Base-by-base conservation (phyloP, 2,329 filamentous ascomycete genomes). In the Blastomyces parvus region DNA sequence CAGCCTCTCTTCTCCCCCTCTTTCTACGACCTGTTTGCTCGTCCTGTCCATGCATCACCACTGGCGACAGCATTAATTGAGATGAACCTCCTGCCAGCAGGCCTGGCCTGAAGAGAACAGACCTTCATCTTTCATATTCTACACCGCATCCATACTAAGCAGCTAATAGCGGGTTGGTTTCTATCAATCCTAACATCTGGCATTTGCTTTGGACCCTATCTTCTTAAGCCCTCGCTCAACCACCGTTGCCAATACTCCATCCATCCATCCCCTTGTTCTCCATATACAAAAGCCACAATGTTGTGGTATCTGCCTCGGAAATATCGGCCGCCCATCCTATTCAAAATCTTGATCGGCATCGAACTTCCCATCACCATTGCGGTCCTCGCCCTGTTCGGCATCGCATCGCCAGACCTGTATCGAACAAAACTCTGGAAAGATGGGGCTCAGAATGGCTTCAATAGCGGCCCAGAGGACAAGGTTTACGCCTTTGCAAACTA, bases 401-500 rank as follows among this genome's bases (percentile, higher is more conserved):
- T 87, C 68, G 84, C 85, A 60, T 79, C 82, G 57, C 84, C 84
- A 60, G 80, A 87, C 70, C 76, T 82, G 60, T 87, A 87, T 70
- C 80, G 83, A 52, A 84, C 82, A 4, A 83, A 80, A 64, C 73
- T 87, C 42, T 87, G 85, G 85, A 78, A 83, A 68, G 83, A 86
- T 71, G 85, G 85, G 59, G 81, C 80, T 46, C 77, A 82, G 64
- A 80, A 83, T 70, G 85, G 85, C 38, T 87, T 84, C 76, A 87
- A 87, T 71, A 86, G 83, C 68, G 78, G 82, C 38, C 84, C 85
- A 3, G 78, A 78, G 62, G 78, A 81, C 60, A 75, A 81, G 0
- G 66, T 87, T 1, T 87, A 87, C 68, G 80, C 81, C 14, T 78
- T 80, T 65, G 83, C 84, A 19, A 87, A 87, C 67, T 84, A 86